Percentiles rank a stretch among this genome's conserved stretches.
These are phyloP conservation scores for Teratosphaeria nubilosa DNA, from an alignment of 2,329 filamentous ascomycete genomes.

Conservation along the genomic window DNA sequence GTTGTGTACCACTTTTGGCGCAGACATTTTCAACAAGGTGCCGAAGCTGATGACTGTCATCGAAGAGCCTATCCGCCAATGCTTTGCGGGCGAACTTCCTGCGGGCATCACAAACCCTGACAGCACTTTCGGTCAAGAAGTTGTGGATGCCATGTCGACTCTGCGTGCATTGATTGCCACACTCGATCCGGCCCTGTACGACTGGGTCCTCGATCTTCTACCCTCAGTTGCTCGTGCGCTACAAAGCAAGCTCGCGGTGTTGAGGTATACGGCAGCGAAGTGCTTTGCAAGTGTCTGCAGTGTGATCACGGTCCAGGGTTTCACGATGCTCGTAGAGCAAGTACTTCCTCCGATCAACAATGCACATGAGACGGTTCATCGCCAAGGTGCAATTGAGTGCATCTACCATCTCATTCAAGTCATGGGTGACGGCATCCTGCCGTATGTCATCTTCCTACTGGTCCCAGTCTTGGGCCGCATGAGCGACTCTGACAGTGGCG, in stretches of 20 bases:
- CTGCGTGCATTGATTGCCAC: conserved; percentile 90
- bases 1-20: conserved; percentile 68
- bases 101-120: conserved; percentile 63
- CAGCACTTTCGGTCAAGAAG: conserved; percentile 72
- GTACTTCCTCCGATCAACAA: conserved; percentile 89
- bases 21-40: conserved; percentile 67
- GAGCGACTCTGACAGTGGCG: conserved; percentile 96
- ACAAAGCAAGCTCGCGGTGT: conserved; percentile 78
- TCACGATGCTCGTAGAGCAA: conserved; percentile 90
- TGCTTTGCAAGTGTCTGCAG: conserved; percentile 96
- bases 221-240: conserved; percentile 80
- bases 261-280: conserved; percentile 93
- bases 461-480: conserved; percentile 93
- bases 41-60: conserved; percentile 75
- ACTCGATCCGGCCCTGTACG: conserved; percentile 61
- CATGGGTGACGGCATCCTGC: conserved; percentile 92
- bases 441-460: conserved; percentile 97
- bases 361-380: conserved; percentile 72
- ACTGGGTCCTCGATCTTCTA: conserved; percentile 73
- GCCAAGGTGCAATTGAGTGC: conserved; percentile 88
- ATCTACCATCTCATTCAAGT: conserved; percentile 96
- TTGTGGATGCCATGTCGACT: conserved; percentile 88
- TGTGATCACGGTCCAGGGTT: conserved; percentile 85
- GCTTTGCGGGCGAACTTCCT: conserved; percentile 61
- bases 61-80: conserved; percentile 64